phyloP scores from a whole-genome alignment of 495 filamentous ascomycete genomes.

The Hypoxylon subgilvum region DNA sequence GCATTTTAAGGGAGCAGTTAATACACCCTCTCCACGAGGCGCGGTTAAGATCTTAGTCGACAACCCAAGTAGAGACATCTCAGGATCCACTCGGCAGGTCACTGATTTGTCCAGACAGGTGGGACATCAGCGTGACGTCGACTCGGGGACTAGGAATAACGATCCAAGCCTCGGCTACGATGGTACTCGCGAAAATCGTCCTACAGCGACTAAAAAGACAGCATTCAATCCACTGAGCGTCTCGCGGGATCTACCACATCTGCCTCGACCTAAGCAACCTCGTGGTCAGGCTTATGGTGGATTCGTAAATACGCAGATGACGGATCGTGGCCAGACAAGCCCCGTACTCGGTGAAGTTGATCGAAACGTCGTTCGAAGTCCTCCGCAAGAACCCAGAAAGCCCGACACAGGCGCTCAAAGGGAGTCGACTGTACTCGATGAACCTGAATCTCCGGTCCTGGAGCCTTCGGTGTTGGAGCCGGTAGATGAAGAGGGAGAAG shows the following conservation, averaged over 20 bases:
- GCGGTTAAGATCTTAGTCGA: constrained; percentile 21
- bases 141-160: background rate
- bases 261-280: constrained; percentile 6
- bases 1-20: constrained; percentile 11
- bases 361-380: constrained; percentile 30
- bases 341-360: constrained; percentile 33
- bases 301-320: constrained; percentile 12
- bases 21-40: constrained; percentile 3
- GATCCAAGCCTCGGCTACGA: constrained; percentile 17
- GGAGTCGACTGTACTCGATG: constrained; percentile 40
- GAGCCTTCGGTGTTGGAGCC: constrained; percentile 46
- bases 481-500: constrained; percentile 41
- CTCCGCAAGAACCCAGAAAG: constrained; percentile 26
- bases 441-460: constrained; percentile 53
- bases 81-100: background rate
- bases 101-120: constrained; percentile 1
- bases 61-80: constrained; percentile 5
- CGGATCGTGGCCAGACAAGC: background rate
- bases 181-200: constrained; percentile 11
- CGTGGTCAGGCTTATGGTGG: constrained; percentile 8
- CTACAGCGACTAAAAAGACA: background rate
- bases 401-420: background rate
- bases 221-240: background rate
- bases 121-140: constrained; percentile 3
- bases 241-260: constrained; percentile 1